A percentile compares a stretch with the other conserved stretches of the same genome.
Evolutionary conservation across 148 eudicot genomes (phyloP).

Genomic region (Arbutus unedo): DNA sequence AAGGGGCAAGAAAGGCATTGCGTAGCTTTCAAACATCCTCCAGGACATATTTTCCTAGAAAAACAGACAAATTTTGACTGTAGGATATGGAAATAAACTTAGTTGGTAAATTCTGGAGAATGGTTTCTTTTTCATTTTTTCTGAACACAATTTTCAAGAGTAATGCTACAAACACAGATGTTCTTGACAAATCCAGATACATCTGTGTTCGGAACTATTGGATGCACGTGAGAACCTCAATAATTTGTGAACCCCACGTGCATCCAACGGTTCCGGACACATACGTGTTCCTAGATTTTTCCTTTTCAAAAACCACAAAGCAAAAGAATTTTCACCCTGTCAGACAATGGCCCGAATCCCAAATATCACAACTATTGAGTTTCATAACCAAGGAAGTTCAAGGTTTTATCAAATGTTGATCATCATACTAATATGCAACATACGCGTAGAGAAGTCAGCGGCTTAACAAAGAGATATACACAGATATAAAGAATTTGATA

Average conservation of each 20-base stretch:
- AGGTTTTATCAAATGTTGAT: background rate
- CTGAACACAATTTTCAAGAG: background rate
- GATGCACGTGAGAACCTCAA: too few relatives aligned
- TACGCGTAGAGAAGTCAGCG: background rate
- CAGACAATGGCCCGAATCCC: background rate
- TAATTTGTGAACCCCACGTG: too few relatives aligned
- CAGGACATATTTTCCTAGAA: background rate
- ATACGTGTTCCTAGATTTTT: too few relatives aligned
- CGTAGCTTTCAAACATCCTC: background rate
- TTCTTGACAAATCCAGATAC: too few relatives aligned
- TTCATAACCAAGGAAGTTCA: background rate
- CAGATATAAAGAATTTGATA: background rate
- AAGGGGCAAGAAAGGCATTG: background rate
- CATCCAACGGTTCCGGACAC: too few relatives aligned
- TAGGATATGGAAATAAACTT: background rate
- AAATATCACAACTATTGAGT: background rate
- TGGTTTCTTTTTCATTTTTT: background rate
- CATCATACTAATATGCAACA: background rate
- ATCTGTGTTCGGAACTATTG: too few relatives aligned
- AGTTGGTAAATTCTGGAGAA: background rate
- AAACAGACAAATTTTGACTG: background rate
- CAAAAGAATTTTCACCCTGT: constrained; percentile 8
- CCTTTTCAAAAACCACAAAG: background rate
- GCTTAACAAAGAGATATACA: background rate
- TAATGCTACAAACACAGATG: too few relatives aligned